A percentile compares a stretch with the other conserved stretches of the same genome.
These are phyloP conservation scores for Penicillium italicum DNA, from an alignment of 2,329 filamentous ascomycete species.

Conservation along the genomic window DNA sequence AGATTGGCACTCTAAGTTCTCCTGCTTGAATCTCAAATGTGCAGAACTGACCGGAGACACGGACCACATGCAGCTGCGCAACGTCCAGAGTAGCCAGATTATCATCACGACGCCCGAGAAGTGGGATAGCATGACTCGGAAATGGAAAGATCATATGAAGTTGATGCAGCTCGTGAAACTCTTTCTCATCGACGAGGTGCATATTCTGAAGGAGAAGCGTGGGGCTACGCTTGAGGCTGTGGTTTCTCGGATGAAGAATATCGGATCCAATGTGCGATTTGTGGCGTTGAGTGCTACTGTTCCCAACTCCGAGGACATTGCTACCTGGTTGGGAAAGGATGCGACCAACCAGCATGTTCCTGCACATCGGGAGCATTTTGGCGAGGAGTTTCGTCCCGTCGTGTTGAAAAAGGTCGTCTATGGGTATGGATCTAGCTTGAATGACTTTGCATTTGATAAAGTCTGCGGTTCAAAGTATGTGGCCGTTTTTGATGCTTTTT, in stretches of 20 bases:
- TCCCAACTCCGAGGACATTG: constrained; percentile 76
- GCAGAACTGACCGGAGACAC: constrained; percentile 82
- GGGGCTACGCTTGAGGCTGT: constrained; percentile 79
- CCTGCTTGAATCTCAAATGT: constrained; percentile 62
- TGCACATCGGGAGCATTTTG: constrained; percentile 66
- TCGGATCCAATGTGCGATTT: constrained; percentile 71
- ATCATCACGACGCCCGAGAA: constrained; percentile 88
- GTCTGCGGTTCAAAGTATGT: constrained; percentile 58
- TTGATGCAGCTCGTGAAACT: constrained; percentile 72
- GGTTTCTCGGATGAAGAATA: constrained; percentile 81
- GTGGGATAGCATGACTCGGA: constrained; percentile 84
- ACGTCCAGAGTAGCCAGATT: constrained; percentile 70
- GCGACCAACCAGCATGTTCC: constrained; percentile 58
- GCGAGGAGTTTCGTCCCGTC: constrained; percentile 76
- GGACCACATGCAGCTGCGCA: constrained; percentile 60
- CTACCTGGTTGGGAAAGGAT: constrained; percentile 71
- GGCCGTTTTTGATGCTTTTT: background rate
- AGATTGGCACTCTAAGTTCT: constrained; percentile 76
- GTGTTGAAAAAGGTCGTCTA: constrained; percentile 72
- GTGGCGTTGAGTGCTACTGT: constrained; percentile 79
- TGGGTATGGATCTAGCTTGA: constrained; percentile 61
- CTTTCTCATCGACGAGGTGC: constrained; percentile 83
- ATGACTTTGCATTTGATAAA: constrained; percentile 76
- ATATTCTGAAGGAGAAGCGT: constrained; percentile 75
- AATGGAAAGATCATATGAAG: constrained; percentile 76